A percentile compares a stretch with the other conserved stretches of the same genome.
phyloP scores from a whole-genome alignment of 805 yeast species.

The Ogataea sp. region DNA sequence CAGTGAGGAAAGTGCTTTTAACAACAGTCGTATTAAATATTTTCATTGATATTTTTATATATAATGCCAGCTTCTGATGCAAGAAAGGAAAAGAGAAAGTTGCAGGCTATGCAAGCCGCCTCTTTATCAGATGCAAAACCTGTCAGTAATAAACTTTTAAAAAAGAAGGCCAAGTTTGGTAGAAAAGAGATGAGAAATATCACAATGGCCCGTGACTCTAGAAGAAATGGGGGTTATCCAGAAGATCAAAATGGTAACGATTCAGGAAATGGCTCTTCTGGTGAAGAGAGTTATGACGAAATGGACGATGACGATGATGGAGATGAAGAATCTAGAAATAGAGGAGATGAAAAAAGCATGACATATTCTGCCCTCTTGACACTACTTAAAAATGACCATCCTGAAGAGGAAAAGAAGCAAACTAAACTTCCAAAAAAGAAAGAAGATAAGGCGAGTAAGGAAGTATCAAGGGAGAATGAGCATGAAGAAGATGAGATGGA shows the following conservation, averaged over 20 bases:
- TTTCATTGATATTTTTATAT: too few relatives aligned
- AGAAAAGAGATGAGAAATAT: slow-evolving; percentile 54
- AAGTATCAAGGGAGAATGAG: slow-evolving; percentile 19
- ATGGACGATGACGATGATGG: slow-evolving; percentile 15
- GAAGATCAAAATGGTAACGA: slow-evolving; percentile 26
- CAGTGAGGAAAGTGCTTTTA: too few relatives aligned
- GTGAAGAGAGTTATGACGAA: too few relatives aligned
- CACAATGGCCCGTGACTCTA: slow-evolving; percentile 41
- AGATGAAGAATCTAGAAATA: slow-evolving; percentile 13
- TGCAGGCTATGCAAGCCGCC: background rate
- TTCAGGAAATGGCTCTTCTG: slow-evolving; percentile 18
- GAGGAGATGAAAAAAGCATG: slow-evolving; percentile 16
- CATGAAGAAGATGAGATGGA: slow-evolving; percentile 1
- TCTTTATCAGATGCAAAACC: too few relatives aligned
- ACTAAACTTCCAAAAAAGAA: background rate
- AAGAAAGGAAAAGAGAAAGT: slow-evolving; percentile 6
- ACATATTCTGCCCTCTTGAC: slow-evolving; percentile 23
- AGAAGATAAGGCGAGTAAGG: slow-evolving; percentile 9
- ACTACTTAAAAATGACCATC: slow-evolving; percentile 15
- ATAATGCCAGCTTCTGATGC: slow-evolving; percentile 12
- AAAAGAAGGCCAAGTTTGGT: slow-evolving; percentile 34
- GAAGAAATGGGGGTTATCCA: slow-evolving; percentile 9
- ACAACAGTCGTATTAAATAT: too few relatives aligned
- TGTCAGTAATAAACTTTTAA: too few relatives aligned
- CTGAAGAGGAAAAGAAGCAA: slow-evolving; percentile 4